These are phyloP conservation scores for Sporodiniella umbellata DNA, from an alignment of 371 early-diverging fungal genomes.

Conservation along the genomic window DNA sequence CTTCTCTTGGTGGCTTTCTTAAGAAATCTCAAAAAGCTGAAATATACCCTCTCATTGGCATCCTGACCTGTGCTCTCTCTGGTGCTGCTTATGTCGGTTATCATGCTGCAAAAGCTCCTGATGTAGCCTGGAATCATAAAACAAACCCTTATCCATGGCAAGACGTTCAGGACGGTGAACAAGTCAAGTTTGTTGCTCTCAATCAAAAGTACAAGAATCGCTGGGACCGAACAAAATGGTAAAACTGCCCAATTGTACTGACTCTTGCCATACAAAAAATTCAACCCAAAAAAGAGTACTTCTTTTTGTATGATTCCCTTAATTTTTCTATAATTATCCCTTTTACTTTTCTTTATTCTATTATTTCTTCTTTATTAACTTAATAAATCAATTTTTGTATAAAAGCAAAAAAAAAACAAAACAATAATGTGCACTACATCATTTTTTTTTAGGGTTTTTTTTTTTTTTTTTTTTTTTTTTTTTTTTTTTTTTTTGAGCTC, in stretches of 20 bases:
- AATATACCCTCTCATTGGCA: constrained; percentile 37
- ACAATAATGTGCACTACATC: neutral
- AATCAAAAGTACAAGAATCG: constrained; percentile 38
- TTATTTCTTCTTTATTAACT: neutral
- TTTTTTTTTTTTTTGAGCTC: neutral
- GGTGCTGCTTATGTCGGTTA: constrained; percentile 34
- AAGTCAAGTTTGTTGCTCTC: constrained; percentile 35
- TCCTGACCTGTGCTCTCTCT: constrained; percentile 29
- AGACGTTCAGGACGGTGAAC: constrained; percentile 32
- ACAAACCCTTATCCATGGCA: constrained; percentile 22
- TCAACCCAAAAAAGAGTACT: neutral
- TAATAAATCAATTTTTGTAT: too few relatives aligned
- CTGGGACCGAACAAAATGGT: constrained; percentile 38
- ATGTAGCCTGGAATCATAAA: constrained; percentile 36
- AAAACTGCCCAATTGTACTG: neutral
- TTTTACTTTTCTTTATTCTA: neutral
- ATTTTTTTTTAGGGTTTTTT: neutral
- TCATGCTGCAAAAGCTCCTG: constrained; percentile 35
- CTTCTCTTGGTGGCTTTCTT: constrained; percentile 22
- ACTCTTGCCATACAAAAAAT: neutral
- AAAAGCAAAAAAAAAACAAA: neutral
- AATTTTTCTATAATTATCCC: neutral
- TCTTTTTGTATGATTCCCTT: neutral
- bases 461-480: neutral
- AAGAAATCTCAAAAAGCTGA: constrained; percentile 38